Evolutionary conservation across 2,329 filamentous ascomycete species (phyloP), one percentile per base, ranked within the genome.

Genomic region (Penicillium rolfsii): DNA sequence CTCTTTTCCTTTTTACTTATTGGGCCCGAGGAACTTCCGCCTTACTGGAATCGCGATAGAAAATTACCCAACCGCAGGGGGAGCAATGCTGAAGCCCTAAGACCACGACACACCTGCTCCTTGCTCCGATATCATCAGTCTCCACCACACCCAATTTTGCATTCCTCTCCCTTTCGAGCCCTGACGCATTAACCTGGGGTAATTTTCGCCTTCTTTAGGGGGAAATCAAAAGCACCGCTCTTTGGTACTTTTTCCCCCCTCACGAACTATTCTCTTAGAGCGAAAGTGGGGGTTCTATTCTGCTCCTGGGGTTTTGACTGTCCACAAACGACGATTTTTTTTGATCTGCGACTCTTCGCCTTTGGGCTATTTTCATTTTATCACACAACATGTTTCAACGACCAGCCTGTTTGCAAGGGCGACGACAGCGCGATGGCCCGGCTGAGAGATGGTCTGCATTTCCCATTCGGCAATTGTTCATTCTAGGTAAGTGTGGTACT

Each of bases 381-480:
- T 33, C 33, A 14, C 52, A 55, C 43, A 58, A 76, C 4, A 53
- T 76, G 74, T 74, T 76, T 61, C 70, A 70, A 68, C 68, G 69
- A 60, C 74, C 69, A 55, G 67, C 73, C 35, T 75, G 71, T 70
- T 62, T 74, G 59, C 72, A 71, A 67, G 63, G 69, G 60, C 72
- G 70, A 30, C 52, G 38, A 61, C 66, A 69, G 59, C 67, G 64
- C 64, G 67, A 70, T 68, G 63, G 66, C 60, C 45, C 59, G 22
- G 52, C 56, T 6, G 70, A 74, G 65, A 73, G 74, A 65, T 69
- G 77, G 64, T 74, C 79, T 59, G 72, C 78, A 49, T 89, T 89
- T 74, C 86, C 86, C 41, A 78, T 80, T 41, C 80, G 79, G 67
- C 86, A 88, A 70, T 80, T 89, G 68, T 83, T 78, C 64, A 73